Conservation (phyloP, 1,284 basidiomycete species). For the Inonotus obliquus region DNA sequence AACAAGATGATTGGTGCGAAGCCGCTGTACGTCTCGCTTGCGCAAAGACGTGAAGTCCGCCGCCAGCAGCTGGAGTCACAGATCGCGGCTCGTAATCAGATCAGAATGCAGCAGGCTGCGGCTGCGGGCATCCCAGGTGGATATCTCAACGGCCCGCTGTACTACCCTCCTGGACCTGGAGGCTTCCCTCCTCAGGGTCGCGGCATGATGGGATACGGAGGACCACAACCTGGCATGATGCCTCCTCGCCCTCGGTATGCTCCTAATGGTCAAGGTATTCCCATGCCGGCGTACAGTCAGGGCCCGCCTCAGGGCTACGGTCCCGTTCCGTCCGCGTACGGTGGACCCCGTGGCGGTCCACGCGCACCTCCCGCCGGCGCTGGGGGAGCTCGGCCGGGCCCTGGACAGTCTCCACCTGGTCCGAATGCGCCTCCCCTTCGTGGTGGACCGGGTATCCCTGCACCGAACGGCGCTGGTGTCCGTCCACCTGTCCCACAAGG, state of each 20-base stretch:
- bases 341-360: constrained; percentile 42
- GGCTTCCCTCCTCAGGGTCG: constrained; percentile 79
- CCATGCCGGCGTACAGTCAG: constrained; percentile 66
- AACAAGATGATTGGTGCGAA: constrained; percentile 99
- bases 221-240: constrained; percentile 75
- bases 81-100: constrained; percentile 94
- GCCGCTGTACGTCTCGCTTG: constrained; percentile 97
- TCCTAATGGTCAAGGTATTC: constrained; percentile 75
- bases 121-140: constrained; percentile 79
- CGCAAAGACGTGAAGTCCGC: constrained; percentile 97
- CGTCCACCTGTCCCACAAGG: constrained; percentile 36
- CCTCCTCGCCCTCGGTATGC: constrained; percentile 82
- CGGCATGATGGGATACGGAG: constrained; percentile 73
- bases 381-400: constrained; percentile 22
- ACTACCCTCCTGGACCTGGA: constrained; percentile 81
- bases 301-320: constrained; percentile 64
- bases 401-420: constrained; percentile 25
- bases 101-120: constrained; percentile 90
- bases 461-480: constrained; percentile 51
- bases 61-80: constrained; percentile 99
- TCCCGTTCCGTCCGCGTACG: constrained; percentile 58
- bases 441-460: constrained; percentile 44
- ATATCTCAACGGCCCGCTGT: constrained; percentile 83
- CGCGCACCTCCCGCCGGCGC: constrained; percentile 24
- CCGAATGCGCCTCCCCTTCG: constrained; percentile 20